Evolutionary conservation across 805 yeast species (phyloP), one percentile per base, ranked within the genome.

Genomic region (Metschnikowia cubensis): DNA sequence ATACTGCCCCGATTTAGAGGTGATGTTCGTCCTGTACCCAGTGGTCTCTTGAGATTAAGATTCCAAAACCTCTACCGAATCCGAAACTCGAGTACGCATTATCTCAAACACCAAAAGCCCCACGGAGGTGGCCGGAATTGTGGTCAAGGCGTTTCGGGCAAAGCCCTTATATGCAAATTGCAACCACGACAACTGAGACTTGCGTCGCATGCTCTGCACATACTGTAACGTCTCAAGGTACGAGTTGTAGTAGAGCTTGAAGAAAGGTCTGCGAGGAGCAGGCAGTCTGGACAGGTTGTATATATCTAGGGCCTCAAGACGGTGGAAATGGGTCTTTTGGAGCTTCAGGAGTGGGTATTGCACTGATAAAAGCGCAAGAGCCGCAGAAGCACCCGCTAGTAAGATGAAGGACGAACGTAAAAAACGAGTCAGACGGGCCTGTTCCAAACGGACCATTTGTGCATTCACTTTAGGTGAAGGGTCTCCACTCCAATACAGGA

Each of bases 301-400:
- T 29, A 85, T 77, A 63, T 89, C 96, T 50, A 87, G 75, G 0
- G 92, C 86, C 65, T 89, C 97, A 18, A 90, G 71, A 52, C 96
- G 75, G 33, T 89, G 79, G 38, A 87, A 71, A 65, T 91, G 96
- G 29, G 91, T 73, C 56, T 82, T 83, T 59, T 92, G 97, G 35
- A 91, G 69, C 64, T 87, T 88, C 21, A 82, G 73, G 33, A 92
- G 72, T 0, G 98, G 98, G 57, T 85, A 89, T 59, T 89, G 96
- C 4, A 91, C 83, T 3, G 84, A 76, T 53, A 91, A 82, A 18
- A 91, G 70, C 0, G 89, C 74, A 17, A 84, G 71, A 0, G 97
- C 92, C 0, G 97, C 97, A 5, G 86, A 74, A 8, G 94, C 89
- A 17, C 98, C 98, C 0, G 96, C 97, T 6, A 85, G 59, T 29